Conservation (phyloP, 805 yeast genomes). For the Monosporozyma servazzii region DNA sequence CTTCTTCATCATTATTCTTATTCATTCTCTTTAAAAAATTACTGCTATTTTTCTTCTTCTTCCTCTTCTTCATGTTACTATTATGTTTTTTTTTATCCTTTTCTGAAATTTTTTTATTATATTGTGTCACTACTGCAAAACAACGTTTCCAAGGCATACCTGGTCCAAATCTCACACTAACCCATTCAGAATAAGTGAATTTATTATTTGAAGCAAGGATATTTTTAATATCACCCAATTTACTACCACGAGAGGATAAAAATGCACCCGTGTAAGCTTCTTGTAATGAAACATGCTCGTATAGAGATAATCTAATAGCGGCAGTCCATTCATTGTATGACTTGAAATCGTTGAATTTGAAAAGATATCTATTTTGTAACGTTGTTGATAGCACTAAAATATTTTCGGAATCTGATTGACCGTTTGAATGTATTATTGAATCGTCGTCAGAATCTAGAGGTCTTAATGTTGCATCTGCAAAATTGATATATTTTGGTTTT, state of each 20-base stretch:
- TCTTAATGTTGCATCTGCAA: constrained; percentile 80
- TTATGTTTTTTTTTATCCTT: constrained; percentile 24
- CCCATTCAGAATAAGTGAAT: constrained; percentile 87
- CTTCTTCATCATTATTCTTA: not conserved
- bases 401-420: constrained; percentile 39
- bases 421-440: constrained; percentile 43
- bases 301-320: constrained; percentile 70
- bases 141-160: constrained; percentile 98
- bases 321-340: constrained; percentile 70
- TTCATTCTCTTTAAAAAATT: not conserved
- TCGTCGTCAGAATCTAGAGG: constrained; percentile 66
- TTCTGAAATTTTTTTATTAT: constrained; percentile 35
- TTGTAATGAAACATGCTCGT: constrained; percentile 74
- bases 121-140: constrained; percentile 77
- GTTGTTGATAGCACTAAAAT: constrained; percentile 89
- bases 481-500: constrained; percentile 79
- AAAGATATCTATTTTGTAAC: constrained; percentile 71
- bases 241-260: constrained; percentile 77
- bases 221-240: constrained; percentile 77
- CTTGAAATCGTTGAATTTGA: constrained; percentile 65
- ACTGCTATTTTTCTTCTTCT: constrained; percentile 2
- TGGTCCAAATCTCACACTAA: constrained; percentile 84
- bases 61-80: constrained; percentile 29
- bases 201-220: constrained; percentile 69
- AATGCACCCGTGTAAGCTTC: constrained; percentile 96